Evolutionary conservation across 164 flowering plant species (phyloP), one percentile per base, ranked within the genome.

Genomic region (Pachysandra terminalis): DNA sequence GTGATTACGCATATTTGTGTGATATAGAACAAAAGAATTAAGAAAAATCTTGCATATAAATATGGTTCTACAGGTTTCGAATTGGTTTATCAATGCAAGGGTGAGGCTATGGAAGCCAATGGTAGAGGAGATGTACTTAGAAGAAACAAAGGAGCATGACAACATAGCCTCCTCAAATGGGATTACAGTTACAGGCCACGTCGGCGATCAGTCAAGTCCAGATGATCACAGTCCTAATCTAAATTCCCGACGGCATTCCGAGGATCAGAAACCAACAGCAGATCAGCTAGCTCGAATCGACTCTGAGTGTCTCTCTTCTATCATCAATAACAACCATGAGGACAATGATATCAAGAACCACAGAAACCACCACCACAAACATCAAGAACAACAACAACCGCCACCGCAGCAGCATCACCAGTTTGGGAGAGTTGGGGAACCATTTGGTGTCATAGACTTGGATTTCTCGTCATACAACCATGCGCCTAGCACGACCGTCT

Each of bases 101-200:
- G 98, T 95, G 60, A 83, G 98, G 78, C 86, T 95, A 51, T 95
- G 98, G 98, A 94, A 94, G 56, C 98, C 98, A 2, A 94, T 94
- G 98, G 96, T 94, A 32, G 98, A 94, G 67, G 95, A 92, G 67
- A 90, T 95, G 96, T 95, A 95, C 79, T 37, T 86, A 25, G 97
- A 91, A 85, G 98, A 95, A 81, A 74, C 83, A 54, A 94, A 90
- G 71, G 97, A 90, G 60, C 77, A 74, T 22, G 83, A 84, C 57
- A 75, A 70, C 75, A 66, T 68, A 22, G 68, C 55, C 9, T 77
- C 83, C 24, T 74, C 81, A 19, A 84, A 84, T 65, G 83, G 80
- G 28, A 55, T 56, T 49, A 25, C 73, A 35, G 59, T n/a, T n/a
- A n/a, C n/a, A n/a, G 58, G 68, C 28, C n/a, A n/a, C n/a, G n/a